A percentile compares a stretch with the other conserved stretches of the same genome.
phyloP scores from a whole-genome alignment of 2,329 filamentous ascomycete species.

The Geoglossum cookeanum region DNA sequence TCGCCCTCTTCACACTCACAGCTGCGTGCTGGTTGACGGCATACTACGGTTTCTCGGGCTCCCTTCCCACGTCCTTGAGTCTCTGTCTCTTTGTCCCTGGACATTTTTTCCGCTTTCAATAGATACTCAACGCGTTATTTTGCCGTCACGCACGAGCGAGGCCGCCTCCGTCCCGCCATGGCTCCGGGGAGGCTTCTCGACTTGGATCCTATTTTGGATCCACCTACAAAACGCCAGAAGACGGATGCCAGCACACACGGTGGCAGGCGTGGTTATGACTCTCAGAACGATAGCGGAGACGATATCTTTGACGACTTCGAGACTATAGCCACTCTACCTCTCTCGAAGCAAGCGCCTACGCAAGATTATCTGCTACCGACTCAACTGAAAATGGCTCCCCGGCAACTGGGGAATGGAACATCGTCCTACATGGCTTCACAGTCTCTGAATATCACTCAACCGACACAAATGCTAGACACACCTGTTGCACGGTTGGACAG shows the following conservation, averaged over 20 bases:
- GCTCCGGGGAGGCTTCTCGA: background rate
- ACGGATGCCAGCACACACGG: background rate
- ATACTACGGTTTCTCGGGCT: no score
- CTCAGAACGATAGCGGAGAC: constrained; percentile 12
- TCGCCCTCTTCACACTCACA: background rate
- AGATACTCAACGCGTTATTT: background rate
- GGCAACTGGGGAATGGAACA: background rate
- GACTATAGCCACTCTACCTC: constrained; percentile 29
- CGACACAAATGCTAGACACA: constrained; percentile 37
- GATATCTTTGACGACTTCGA: constrained; percentile 23
- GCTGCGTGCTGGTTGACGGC: no score
- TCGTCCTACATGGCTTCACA: background rate
- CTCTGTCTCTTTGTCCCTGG: no score
- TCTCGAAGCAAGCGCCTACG: constrained; percentile 13
- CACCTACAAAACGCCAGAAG: constrained; percentile 4
- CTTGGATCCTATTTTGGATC: background rate
- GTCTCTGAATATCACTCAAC: constrained; percentile 29
- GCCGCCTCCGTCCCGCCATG: background rate
- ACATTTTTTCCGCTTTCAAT: background rate
- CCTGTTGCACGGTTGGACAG: constrained; percentile 15
- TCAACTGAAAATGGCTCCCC: constrained; percentile 9
- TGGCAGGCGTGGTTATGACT: constrained; percentile 7
- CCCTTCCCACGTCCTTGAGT: no score
- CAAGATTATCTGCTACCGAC: constrained; percentile 16
- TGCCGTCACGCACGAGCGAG: background rate